phyloP scores from a whole-genome alignment of 2,329 filamentous ascomycete genomes.

The Apiospora pterosperma region DNA sequence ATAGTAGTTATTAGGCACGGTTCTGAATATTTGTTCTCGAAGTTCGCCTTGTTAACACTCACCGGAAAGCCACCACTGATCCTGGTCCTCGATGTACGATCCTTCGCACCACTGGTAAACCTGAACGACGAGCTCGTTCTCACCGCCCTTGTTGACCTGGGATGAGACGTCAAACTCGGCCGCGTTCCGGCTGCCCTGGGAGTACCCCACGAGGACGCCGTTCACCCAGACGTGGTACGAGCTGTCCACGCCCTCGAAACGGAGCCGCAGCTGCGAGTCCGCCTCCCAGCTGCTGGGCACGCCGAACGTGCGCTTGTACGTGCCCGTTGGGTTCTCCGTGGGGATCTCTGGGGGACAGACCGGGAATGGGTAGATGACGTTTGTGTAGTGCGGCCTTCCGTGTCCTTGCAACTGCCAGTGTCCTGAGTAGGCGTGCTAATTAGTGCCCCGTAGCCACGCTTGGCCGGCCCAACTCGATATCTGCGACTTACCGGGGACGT shows the following conservation, averaged over 20 bases:
- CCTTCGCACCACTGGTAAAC: slow-evolving; percentile 71
- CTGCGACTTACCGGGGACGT: slow-evolving; percentile 49
- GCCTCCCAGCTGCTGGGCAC: slow-evolving; percentile 46
- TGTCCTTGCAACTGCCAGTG: slow-evolving; percentile 71
- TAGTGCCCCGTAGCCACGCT: not conserved
- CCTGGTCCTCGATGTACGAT: slow-evolving; percentile 67
- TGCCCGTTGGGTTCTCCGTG: slow-evolving; percentile 61
- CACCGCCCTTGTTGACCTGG: slow-evolving; percentile 33
- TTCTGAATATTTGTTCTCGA: not conserved
- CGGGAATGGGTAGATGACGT: slow-evolving; percentile 63
- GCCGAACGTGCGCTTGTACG: slow-evolving; percentile 53
- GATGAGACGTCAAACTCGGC: slow-evolving; percentile 66
- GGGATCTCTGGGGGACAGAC: slow-evolving; percentile 62
- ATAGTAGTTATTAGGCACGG: not conserved
- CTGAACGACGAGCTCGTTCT: slow-evolving; percentile 58
- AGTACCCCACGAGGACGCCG: slow-evolving; percentile 60
- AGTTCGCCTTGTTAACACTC: slow-evolving; percentile 17
- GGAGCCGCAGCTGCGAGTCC: slow-evolving; percentile 51
- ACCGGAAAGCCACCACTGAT: slow-evolving; percentile 66
- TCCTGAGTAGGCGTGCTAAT: not conserved
- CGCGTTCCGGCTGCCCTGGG: slow-evolving; percentile 65
- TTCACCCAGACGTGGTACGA: slow-evolving; percentile 70
- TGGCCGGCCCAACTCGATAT: not conserved
- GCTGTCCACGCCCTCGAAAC: slow-evolving; percentile 71
- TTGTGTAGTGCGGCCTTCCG: slow-evolving; percentile 66